These are phyloP conservation scores for Peribolospora baueri DNA, from an alignment of 768 basidiomycete species.

Conservation along the genomic window DNA sequence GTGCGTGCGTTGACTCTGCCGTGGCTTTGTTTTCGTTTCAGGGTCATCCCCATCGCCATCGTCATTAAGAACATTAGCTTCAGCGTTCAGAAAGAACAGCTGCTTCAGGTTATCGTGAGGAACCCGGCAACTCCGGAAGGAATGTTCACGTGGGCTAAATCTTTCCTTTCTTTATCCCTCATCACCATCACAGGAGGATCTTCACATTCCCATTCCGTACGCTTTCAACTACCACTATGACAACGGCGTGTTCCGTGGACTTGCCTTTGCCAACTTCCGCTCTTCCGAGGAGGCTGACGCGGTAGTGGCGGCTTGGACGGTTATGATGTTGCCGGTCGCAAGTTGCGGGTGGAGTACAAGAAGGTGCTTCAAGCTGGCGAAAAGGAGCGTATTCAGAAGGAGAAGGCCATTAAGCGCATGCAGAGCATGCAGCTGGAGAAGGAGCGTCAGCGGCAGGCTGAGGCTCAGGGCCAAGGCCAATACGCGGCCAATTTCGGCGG, in stretches of 20 bases:
- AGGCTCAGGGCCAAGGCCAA: too few species aligned
- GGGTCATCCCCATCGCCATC: conserved; percentile 91
- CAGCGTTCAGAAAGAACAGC: conserved; percentile 85
- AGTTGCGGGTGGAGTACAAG: conserved; percentile 96
- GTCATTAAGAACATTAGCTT: conserved; percentile 99
- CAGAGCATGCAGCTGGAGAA: conserved; percentile 83
- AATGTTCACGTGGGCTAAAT: too few species aligned
- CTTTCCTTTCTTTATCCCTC: neutral
- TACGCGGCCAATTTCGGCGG: too few species aligned
- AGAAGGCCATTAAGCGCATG: conserved; percentile 96
- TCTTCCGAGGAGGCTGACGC: conserved; percentile 76
- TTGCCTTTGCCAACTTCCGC: conserved; percentile 96
- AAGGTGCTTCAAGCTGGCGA: conserved; percentile 97
- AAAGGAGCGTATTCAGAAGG: conserved; percentile 92
- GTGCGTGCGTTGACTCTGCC: too few species aligned
- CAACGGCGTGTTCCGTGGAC: conserved; percentile 43
- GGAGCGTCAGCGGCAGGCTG: too few species aligned
- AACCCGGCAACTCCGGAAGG: neutral
- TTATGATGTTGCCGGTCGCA: conserved; percentile 85
- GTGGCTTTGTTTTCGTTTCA: too few species aligned
- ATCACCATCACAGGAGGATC: conserved; percentile 12
- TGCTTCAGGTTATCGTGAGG: conserved; percentile 86
- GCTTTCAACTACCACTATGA: conserved; percentile 84
- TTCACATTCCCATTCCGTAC: conserved; percentile 86
- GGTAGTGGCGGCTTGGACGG: conserved; percentile 91